Base-by-base conservation (phyloP, 2,329 filamentous ascomycete species). In the Didymella glomerata region DNA sequence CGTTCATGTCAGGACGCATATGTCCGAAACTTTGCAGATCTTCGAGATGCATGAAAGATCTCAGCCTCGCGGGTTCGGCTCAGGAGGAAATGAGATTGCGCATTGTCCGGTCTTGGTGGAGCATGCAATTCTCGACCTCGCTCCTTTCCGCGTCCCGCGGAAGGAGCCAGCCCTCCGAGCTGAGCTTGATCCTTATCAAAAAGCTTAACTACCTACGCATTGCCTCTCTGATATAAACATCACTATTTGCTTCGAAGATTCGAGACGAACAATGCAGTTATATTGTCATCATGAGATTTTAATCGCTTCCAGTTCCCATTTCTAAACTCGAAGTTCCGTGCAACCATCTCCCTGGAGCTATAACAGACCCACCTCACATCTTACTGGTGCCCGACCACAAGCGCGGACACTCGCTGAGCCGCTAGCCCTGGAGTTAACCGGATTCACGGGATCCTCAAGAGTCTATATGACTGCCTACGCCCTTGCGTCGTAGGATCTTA, bases 321-420 rank as follows among this genome's bases (percentile, higher is more conserved):
- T 25, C 32, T 18, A 32, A 25, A 10, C 30, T 30, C 25, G 20
- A 7, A 13, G 24, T 34, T 44, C 53, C 5, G 11, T 28, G 27
- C 27, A n/a, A 38, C 16, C n/a, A 27, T 18, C 28, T 41, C 46
- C 30, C 25, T 30, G 24, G 25, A 42, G 40, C 25, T 50, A 50
- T 4, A 46, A 20, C 22, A 36, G 48, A 59, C 47, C 48, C 55
- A 56, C 49, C 28, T 57, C 44, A 42, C 36, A 48, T 34, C 34
- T 27, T 9, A 22, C 32, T 45, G 48, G 32, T 36, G 46, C 46
- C 53, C 48, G 42, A 52, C 20, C 34, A 46, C 45, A 41, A 49
- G 57, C 50, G 54, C 54, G 58, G 53, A 48, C 57, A 51, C 38
- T 53, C 60, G 45, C 55, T 61, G 60, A 51, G 20, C 55, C 64